phyloP scores from a whole-genome alignment of 257 asterid genomes.

The Fraxinus excelsior region DNA sequence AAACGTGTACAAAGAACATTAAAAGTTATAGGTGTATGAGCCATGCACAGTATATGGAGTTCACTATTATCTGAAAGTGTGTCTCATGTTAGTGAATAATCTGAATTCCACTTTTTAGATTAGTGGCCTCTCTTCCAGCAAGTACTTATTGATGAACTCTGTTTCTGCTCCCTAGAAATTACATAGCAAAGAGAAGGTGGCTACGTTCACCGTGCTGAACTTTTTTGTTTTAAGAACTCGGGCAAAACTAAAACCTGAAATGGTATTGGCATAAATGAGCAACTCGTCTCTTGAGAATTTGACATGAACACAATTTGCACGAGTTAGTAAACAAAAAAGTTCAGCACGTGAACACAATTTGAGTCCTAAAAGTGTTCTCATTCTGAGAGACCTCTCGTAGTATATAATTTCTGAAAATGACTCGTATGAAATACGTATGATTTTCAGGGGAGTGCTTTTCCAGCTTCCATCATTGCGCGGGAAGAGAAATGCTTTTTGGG shows the following conservation, averaged over 20 bases:
- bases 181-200: background rate
- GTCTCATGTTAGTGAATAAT: background rate
- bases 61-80: background rate
- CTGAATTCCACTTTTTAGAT: background rate
- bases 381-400: background rate
- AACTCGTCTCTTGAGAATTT: background rate
- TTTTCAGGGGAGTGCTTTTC: conserved; percentile 85
- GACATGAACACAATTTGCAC: conserved; percentile 1
- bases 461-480: conserved; percentile 56
- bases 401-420: background rate
- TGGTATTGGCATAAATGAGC: background rate
- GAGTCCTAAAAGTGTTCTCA: background rate
- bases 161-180: background rate
- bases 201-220: background rate
- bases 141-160: background rate
- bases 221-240: background rate
- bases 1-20: too few species aligned
- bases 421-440: conserved; percentile 14
- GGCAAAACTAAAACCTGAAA: background rate
- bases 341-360: too few species aligned
- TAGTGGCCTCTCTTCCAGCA: background rate
- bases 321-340: too few species aligned
- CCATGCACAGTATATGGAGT: background rate
- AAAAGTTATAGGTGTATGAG: background rate
- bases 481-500: conserved; percentile 86